phyloP scores from a whole-genome alignment of 2,329 filamentous ascomycete genomes.

The Hypomyces rosellus region DNA sequence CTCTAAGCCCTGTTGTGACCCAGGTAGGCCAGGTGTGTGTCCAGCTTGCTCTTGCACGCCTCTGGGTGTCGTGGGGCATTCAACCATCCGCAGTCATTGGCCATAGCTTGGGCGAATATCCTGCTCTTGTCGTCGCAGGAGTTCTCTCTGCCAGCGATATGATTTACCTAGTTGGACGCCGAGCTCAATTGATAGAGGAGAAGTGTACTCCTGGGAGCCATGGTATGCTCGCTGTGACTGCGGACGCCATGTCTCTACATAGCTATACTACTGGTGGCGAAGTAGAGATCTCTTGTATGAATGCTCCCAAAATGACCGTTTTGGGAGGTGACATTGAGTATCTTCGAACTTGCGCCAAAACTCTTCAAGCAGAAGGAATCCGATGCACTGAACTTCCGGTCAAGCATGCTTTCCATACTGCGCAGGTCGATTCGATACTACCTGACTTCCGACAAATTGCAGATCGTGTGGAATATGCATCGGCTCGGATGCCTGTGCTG shows the following conservation, averaged over 20 bases:
- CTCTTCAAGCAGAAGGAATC: conserved; percentile 11
- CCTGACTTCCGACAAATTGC: conserved; percentile 38
- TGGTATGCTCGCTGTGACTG: conserved; percentile 29
- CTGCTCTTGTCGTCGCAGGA: conserved; percentile 54
- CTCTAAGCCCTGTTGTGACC: conserved; percentile 16
- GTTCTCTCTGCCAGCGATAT: conserved; percentile 56
- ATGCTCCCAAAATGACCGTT: conserved; percentile 56
- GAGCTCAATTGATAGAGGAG: conserved; percentile 50
- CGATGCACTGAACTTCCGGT: conserved; percentile 31
- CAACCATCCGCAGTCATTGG: conserved; percentile 39
- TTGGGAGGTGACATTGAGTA: conserved; percentile 14
- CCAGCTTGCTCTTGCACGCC: conserved; percentile 36
- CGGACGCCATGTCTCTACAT: conserved; percentile 12
- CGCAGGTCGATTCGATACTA: conserved; percentile 34
- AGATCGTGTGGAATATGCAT: background rate
- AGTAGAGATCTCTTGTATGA: conserved; percentile 50
- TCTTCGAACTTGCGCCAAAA: conserved; percentile 3
- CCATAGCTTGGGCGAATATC: conserved; percentile 57
- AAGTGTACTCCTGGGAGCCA: conserved; percentile 40
- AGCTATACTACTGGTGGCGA: conserved; percentile 19
- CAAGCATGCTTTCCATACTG: conserved; percentile 31
- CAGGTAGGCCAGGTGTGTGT: conserved; percentile 35
- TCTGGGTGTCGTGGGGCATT: conserved; percentile 35
- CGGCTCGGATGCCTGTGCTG: conserved; percentile 2
- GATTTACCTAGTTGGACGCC: conserved; percentile 54